Base-by-base conservation (phyloP, 1,284 basidiomycete genomes). In the Leccinum pachyderme region DNA sequence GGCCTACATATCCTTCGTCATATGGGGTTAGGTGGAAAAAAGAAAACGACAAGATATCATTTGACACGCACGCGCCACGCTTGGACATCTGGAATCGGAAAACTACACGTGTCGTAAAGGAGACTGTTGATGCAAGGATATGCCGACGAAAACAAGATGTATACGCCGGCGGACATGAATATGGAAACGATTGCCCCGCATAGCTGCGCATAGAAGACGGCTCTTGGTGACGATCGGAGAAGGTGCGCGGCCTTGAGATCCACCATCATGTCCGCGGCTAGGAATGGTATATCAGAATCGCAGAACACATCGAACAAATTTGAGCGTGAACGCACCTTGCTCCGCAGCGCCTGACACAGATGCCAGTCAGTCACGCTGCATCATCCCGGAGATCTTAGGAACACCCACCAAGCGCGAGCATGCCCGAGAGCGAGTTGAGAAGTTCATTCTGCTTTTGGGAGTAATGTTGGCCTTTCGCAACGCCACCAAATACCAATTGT, bases 161-260 rank as follows among this genome's bases (percentile, higher is more conserved):
- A 53, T 54, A 55, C 25, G 37, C 48, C 48, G 18, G 53, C 25
- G 9, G 53, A 55, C 28, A 53, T 37, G 55, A 51, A 57, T 33
- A 54, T 29, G 12, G 55, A 51, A 7, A 51, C 32, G 45, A 51
- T 33, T 24, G 37, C 53, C 11, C 53, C 54, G 7, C 28, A 58
- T 32, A 83, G 70, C 73, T 86, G 83, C 47, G 84, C 85, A 63
- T 81, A 75, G 68, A 87, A 87, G 73, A 87, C 84, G 63, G 81
- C 81, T 55, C 72, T 75, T n/a, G 86, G 86, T 62, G 83, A 83
- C n/a, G 86, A 83, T 43, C 84, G 75, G 27, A 87, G 76, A 52
- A 87, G 77, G 66, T 86, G 86, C 49, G 83, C 83, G 4, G 86
- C 85, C 74, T 87, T 87, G 61, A 88, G 70, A 62, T 87, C 86